A percentile compares a stretch with the other conserved stretches of the same genome.
Evolutionary conservation across 495 filamentous ascomycete species (phyloP).

Genomic region (Daldinia concentrica): DNA sequence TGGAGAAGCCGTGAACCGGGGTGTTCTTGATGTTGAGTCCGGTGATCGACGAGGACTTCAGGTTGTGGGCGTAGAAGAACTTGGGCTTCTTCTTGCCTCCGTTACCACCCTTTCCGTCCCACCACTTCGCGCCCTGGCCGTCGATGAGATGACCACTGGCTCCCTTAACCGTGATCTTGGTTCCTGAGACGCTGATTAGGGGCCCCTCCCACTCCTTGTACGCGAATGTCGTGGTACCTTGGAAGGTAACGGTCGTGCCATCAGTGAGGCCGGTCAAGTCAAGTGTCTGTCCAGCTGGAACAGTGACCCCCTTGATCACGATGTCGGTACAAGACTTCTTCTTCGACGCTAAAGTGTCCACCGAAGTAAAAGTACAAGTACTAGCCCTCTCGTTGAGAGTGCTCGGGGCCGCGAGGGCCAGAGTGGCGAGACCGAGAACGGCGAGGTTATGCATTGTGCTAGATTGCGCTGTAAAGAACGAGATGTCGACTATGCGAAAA

Average conservation of each 20-base stretch:
- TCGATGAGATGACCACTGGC: conserved; percentile 55
- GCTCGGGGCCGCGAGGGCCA: conserved; percentile 22
- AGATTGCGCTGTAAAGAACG: background rate
- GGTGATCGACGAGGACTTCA: conserved; percentile 53
- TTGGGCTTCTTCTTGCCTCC: conserved; percentile 65
- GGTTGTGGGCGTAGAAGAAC: conserved; percentile 61
- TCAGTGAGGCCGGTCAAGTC: conserved; percentile 16
- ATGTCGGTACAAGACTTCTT: conserved; percentile 23
- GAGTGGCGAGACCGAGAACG: conserved; percentile 6
- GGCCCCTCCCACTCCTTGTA: conserved; percentile 63
- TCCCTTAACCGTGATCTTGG: conserved; percentile 57
- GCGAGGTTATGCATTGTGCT: conserved; percentile 17
- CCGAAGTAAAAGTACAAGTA: conserved; percentile 22
- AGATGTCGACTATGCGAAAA: conserved; percentile 3
- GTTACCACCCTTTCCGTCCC: conserved; percentile 62
- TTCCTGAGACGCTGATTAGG: conserved; percentile 60
- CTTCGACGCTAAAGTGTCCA: background rate
- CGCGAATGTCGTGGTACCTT: conserved; percentile 60
- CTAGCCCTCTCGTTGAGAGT: conserved; percentile 3
- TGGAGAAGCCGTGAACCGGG: conserved; percentile 69
- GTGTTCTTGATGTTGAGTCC: conserved; percentile 61
- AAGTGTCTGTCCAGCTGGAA: conserved; percentile 22
- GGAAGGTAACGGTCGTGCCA: conserved; percentile 53
- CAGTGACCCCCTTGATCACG: conserved; percentile 17
- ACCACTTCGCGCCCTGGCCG: conserved; percentile 59